Percentiles rank a stretch among this genome's conserved stretches.
Evolutionary conservation across 495 filamentous ascomycete genomes (phyloP).

Genomic region (Penicillium atrosanguineum): DNA sequence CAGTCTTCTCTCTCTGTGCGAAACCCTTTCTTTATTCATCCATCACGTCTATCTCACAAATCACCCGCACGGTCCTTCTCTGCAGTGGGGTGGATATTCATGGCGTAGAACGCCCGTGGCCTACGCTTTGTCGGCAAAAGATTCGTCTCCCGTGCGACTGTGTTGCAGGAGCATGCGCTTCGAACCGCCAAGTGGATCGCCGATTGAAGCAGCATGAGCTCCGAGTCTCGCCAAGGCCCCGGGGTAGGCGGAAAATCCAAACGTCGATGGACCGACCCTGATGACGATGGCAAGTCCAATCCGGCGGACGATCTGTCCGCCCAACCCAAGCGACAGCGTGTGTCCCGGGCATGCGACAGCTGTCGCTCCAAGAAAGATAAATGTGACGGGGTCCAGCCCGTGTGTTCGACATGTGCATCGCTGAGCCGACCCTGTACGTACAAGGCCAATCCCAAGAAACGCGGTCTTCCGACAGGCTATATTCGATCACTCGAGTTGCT

Average conservation of each 20-base stretch:
- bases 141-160: conserved; percentile 27
- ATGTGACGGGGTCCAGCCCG: conserved; percentile 62
- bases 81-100: conserved; percentile 9
- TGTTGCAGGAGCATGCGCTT: conserved; percentile 34
- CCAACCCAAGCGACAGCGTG: conserved; percentile 45
- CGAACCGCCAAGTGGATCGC: conserved; percentile 34
- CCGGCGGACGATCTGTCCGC: conserved; percentile 25
- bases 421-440: conserved; percentile 63
- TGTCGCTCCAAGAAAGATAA: conserved; percentile 65
- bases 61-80: conserved; percentile 5
- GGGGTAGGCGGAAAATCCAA: conserved; percentile 34
- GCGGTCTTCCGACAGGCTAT: conserved; percentile 51
- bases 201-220: conserved; percentile 42
- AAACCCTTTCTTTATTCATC: conserved; percentile 2
- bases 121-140: conserved; percentile 32
- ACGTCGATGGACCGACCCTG: conserved; percentile 32
- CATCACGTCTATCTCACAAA: not conserved
- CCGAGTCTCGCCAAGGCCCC: conserved; percentile 39
- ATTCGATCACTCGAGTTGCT: conserved; percentile 40
- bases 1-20: conserved; percentile 1
- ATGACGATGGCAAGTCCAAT: conserved; percentile 30
- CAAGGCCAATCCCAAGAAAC: conserved; percentile 65
- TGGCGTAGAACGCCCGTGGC: conserved; percentile 18
- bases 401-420: conserved; percentile 61
- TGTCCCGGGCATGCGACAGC: conserved; percentile 66